Percentiles rank a stretch among this genome's conserved stretches.
Conservation (phyloP, 2,329 filamentous ascomycete species). For the Cylindrodendrum hubeiense region DNA sequence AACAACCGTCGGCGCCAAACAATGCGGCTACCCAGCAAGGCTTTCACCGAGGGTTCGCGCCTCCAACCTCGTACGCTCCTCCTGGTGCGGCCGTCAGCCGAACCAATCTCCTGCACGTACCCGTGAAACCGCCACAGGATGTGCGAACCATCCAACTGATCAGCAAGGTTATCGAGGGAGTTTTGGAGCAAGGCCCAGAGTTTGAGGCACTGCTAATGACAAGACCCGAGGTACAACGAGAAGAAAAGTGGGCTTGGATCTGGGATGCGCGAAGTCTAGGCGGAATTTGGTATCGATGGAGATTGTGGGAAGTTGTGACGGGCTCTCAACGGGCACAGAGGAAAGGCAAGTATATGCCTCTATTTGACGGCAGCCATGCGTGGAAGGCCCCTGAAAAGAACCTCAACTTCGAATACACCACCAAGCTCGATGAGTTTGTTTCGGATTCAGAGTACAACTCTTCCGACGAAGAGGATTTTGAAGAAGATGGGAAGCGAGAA, state of each 20-base stretch:
- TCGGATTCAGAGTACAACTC: slow-evolving; percentile 89
- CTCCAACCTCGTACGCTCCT: slow-evolving; percentile 76
- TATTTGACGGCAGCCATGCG: slow-evolving; percentile 82
- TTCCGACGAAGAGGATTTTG: slow-evolving; percentile 82
- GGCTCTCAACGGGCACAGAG: slow-evolving; percentile 63
- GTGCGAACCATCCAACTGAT: slow-evolving; percentile 85
- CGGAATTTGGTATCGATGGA: slow-evolving; percentile 93
- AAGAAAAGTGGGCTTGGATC: slow-evolving; percentile 94
- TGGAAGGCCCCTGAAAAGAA: slow-evolving; percentile 83
- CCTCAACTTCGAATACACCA: slow-evolving; percentile 85
- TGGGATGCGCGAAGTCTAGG: slow-evolving; percentile 86
- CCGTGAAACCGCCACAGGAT: slow-evolving; percentile 81
- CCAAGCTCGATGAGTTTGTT: slow-evolving; percentile 81
- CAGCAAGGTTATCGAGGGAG: slow-evolving; percentile 85
- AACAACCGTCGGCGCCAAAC: slow-evolving; percentile 52
- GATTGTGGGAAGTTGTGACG: slow-evolving; percentile 88
- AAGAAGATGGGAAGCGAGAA: slow-evolving; percentile 68
- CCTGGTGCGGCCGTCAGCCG: slow-evolving; percentile 57
- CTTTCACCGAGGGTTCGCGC: slow-evolving; percentile 75
- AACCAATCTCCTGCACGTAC: slow-evolving; percentile 71
- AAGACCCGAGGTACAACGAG: slow-evolving; percentile 82
- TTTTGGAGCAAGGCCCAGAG: slow-evolving; percentile 84
- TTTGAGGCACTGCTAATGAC: slow-evolving; percentile 96
- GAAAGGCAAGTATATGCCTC: slow-evolving; percentile 67
- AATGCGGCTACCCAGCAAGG: slow-evolving; percentile 58